Base-by-base conservation (phyloP, 352 stramenopile genomes). In the Phytophthora ohioensis region DNA sequence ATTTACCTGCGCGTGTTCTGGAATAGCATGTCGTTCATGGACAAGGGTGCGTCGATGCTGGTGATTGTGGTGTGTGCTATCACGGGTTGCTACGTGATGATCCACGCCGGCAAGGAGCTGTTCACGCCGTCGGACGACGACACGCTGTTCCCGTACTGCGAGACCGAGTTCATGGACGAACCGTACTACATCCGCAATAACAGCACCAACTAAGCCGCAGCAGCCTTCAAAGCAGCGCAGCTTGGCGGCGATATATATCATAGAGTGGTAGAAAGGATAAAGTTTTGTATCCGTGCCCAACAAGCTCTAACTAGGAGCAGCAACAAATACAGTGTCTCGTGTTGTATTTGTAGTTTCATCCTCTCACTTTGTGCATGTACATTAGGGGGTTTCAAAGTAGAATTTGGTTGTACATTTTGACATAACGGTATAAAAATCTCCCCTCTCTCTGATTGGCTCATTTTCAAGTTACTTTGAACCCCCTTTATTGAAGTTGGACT, bases 121-220 rank as follows among this genome's bases (percentile, higher is more conserved):
- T 86, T 88, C 66, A 76, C 70, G 41, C 80, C 82, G 13, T 58
- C 56, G 31, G 51, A 71, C 21, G 72, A 82, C 13, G 57, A 76
- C 12, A 69, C 69, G 15, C 54, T 69, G 30, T 92, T 92, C 72
- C 72, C 76, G 32, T 92, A 87, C 75, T 92, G 84, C 65, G 49
- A 79, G n/a, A 67, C 65, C 6, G 70, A 85, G 62, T 84, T 71
- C 67, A 69, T 85, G 67, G 35, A 79, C 55, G 51, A 70, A 39
- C 49, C 77, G 27, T 91, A 87, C 70, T 89, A 83, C 58, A 81
- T 82, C 62, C 34, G 57, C 47, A 70, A 61, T 49, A 67, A 76
- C 58, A 64, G 54, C 43, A 73, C 57, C 41, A 75, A 67, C 67
- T 79, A 75, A 61, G 32, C 52, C 38, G 43, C 53, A 42, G 41